phyloP scores from a whole-genome alignment of 179 eudicot species.

The Spinacia oleracea region DNA sequence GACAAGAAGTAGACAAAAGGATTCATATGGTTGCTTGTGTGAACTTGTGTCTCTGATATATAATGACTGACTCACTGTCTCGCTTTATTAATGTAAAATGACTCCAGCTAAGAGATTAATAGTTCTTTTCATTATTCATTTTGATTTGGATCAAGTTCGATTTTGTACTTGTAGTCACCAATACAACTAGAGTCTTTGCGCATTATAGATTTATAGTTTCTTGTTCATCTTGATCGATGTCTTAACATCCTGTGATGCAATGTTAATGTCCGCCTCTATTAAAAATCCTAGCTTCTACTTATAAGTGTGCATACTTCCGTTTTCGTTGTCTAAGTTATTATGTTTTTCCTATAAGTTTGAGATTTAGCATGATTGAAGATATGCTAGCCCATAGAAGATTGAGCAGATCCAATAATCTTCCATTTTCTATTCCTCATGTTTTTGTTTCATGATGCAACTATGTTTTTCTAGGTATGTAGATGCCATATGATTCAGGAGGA shows the following conservation, averaged over 20 bases:
- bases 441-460: too few species aligned
- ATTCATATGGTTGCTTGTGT: too few species aligned
- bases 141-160: background rate
- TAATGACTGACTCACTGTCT: too few species aligned
- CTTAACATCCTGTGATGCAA: background rate
- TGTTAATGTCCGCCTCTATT: background rate
- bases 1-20: too few species aligned
- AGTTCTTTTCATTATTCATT: too few species aligned
- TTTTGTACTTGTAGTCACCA: background rate
- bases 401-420: too few species aligned
- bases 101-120: too few species aligned
- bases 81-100: too few species aligned
- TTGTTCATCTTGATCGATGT: background rate
- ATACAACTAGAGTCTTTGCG: background rate
- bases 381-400: background rate
- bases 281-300: background rate
- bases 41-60: too few species aligned
- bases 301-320: background rate
- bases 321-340: background rate
- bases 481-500: too few species aligned
- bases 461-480: too few species aligned
- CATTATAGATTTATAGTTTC: background rate
- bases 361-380: background rate
- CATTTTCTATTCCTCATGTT: too few species aligned
- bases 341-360: background rate